phyloP scores from a whole-genome alignment of 2,329 filamentous ascomycete genomes.

The Neocucurbitaria cava region DNA sequence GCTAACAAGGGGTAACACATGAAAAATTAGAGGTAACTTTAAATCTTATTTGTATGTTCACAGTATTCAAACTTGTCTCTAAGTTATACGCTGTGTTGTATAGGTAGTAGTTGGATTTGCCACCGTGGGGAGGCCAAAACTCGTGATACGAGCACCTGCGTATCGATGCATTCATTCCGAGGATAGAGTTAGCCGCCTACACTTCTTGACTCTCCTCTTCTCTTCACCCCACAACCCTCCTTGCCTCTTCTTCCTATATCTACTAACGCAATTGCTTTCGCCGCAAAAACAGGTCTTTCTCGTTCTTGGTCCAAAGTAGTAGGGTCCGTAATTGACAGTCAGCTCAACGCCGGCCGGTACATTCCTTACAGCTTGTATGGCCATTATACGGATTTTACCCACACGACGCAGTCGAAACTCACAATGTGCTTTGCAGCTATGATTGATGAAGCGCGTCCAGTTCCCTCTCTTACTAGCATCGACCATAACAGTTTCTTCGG shows the following conservation, averaged over 20 bases:
- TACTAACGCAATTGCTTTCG: slow-evolving; percentile 12
- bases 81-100: no score
- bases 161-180: neutral
- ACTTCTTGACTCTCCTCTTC: slow-evolving; percentile 25
- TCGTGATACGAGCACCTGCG: no score
- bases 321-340: slow-evolving; percentile 19
- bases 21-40: no score
- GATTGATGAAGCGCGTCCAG: slow-evolving; percentile 29
- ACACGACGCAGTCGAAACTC: slow-evolving; percentile 13
- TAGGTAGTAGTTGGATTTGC: no score
- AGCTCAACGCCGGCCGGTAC: slow-evolving; percentile 15
- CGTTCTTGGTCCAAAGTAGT: slow-evolving; percentile 17
- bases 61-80: no score
- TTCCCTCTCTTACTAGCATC: slow-evolving; percentile 15
- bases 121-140: no score
- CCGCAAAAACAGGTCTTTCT: slow-evolving; percentile 16
- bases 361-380: slow-evolving; percentile 8
- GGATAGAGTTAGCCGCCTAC: slow-evolving; percentile 25
- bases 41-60: no score
- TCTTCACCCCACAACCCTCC: neutral
- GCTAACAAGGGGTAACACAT: no score
- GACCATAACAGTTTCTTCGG: slow-evolving; percentile 4
- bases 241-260: neutral
- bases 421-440: slow-evolving; percentile 15
- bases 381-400: slow-evolving; percentile 19